A percentile compares a stretch with the other conserved stretches of the same genome.
Evolutionary conservation across 768 basidiomycete genomes (phyloP).

Genomic region (Hortiboletus campestris): DNA sequence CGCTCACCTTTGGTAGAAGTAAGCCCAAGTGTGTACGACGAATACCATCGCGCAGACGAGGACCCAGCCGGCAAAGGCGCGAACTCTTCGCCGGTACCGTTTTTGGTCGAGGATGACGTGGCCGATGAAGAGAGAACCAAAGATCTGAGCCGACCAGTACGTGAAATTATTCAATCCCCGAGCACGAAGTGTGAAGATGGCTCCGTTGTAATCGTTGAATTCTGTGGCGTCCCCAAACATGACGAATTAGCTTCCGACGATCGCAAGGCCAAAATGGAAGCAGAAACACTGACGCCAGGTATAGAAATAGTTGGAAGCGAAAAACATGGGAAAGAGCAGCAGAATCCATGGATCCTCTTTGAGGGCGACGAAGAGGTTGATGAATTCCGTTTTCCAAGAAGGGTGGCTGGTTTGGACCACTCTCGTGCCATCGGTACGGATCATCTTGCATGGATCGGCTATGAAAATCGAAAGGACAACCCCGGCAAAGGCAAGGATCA

Average conservation of each 20-base stretch:
- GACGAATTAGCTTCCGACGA: neutral
- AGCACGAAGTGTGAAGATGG: slow-evolving; percentile 74
- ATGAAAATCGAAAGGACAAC: slow-evolving; percentile 63
- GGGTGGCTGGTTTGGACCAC: slow-evolving; percentile 60
- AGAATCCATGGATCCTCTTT: slow-evolving; percentile 70
- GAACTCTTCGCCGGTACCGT: slow-evolving; percentile 54
- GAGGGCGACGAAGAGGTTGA: slow-evolving; percentile 65
- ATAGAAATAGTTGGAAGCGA: slow-evolving; percentile 82
- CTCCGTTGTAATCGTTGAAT: slow-evolving; percentile 79
- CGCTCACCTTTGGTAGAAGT: slow-evolving; percentile 68
- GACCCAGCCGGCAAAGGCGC: slow-evolving; percentile 70
- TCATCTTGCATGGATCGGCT: slow-evolving; percentile 69
- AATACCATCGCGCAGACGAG: slow-evolving; percentile 67
- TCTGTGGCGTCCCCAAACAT: slow-evolving; percentile 41
- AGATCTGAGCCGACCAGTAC: slow-evolving; percentile 77
- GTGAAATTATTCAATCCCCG: slow-evolving; percentile 78
- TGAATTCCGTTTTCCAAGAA: slow-evolving; percentile 73
- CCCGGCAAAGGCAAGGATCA: slow-evolving; percentile 69
- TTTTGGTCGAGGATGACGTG: slow-evolving; percentile 59
- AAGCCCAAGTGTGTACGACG: slow-evolving; percentile 73
- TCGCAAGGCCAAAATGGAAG: neutral
- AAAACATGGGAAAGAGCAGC: slow-evolving; percentile 82
- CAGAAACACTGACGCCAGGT: slow-evolving; percentile 62
- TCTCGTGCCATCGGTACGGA: slow-evolving; percentile 71
- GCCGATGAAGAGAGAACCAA: slow-evolving; percentile 74